Evolutionary conservation across 176 grass and related monocot species (phyloP).

Genomic region (Avena eriantha): DNA sequence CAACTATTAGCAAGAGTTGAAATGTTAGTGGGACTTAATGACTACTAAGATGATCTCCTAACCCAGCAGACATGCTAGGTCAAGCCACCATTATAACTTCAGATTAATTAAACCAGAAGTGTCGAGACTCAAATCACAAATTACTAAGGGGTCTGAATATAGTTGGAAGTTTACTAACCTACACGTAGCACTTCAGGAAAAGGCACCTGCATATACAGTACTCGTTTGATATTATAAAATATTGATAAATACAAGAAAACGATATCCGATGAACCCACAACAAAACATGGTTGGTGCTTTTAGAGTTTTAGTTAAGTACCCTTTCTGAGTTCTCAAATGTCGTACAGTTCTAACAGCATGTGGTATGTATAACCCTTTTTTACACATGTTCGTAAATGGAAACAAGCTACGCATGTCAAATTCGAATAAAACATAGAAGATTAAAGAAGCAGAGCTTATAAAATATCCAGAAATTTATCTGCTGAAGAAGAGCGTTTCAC

Average conservation of each 20-base stretch:
- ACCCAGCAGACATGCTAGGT: no score
- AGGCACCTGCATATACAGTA: not conserved
- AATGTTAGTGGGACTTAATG: no score
- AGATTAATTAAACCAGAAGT: no score
- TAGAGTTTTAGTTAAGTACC: not conserved
- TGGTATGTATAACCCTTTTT: not conserved
- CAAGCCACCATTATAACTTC: no score
- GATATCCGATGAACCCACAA: not conserved
- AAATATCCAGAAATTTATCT: not conserved
- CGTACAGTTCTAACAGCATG: no score
- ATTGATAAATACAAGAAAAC: not conserved
- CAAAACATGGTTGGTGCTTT: not conserved
- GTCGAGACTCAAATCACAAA: no score
- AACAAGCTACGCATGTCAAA: no score
- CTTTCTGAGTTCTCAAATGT: not conserved
- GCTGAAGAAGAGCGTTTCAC: not conserved
- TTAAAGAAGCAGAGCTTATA: not conserved
- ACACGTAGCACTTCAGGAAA: not conserved
- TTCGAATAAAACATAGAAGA: not conserved
- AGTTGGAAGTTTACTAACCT: not conserved
- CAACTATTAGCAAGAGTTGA: no score
- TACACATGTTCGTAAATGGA: no score
- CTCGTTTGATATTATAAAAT: not conserved
- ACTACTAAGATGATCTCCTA: no score
- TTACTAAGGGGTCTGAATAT: not conserved